Conservation (phyloP, 257 asterid species). For the Solanum chiquidenum region DNA sequence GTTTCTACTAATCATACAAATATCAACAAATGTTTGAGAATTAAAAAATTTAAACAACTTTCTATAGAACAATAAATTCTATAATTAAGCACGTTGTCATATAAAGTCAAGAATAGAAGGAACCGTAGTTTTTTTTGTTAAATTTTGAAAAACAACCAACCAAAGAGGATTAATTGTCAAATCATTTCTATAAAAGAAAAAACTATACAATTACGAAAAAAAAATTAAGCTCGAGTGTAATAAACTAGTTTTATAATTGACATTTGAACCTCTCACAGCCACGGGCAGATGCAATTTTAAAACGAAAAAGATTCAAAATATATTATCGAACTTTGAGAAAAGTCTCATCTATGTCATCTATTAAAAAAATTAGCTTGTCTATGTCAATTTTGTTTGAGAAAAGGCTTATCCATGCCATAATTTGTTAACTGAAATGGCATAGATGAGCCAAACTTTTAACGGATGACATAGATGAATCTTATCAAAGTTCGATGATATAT, state of each 20-base stretch:
- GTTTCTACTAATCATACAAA: not conserved
- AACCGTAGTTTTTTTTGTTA: no score
- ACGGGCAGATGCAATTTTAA: not conserved
- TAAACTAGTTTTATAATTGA: not conserved
- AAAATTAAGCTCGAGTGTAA: no score
- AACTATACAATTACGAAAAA: no score
- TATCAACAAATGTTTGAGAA: not conserved
- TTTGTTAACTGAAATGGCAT: no score
- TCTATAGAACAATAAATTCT: not conserved
- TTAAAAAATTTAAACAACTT: not conserved
- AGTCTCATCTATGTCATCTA: fast-evolving
- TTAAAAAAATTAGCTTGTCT: no score
- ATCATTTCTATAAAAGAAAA: not conserved
- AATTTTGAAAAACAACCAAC: not conserved
- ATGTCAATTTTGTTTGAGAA: no score
- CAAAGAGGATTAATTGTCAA: not conserved
- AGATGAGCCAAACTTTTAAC: no score
- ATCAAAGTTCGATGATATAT: no score
- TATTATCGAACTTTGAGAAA: no score
- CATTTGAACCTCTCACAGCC: not conserved
- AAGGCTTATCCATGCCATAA: no score
- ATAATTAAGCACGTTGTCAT: not conserved
- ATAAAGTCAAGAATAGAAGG: not conserved
- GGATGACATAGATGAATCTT: no score
- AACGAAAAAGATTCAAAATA: no score